phyloP scores from a whole-genome alignment of 768 basidiomycete species.

The Leccinum uliginosum region DNA sequence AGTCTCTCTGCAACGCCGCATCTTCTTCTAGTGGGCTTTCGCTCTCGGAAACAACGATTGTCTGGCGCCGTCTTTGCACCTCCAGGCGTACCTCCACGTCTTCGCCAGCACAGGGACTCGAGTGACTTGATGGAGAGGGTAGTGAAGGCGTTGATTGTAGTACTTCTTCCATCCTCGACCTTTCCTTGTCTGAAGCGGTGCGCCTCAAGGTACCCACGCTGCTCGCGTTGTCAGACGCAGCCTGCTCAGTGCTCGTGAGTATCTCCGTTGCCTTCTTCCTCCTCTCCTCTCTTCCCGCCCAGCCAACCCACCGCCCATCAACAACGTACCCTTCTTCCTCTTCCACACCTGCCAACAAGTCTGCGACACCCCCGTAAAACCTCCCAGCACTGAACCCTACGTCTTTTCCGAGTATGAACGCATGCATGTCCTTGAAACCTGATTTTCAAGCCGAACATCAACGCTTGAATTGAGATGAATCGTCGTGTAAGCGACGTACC shows the following conservation, averaged over 20 bases:
- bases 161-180: conserved; percentile 24
- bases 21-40: neutral
- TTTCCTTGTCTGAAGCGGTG: conserved; percentile 23
- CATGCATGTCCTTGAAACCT: conserved; percentile 76
- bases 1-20: neutral
- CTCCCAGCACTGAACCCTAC: conserved; percentile 90
- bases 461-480: neutral
- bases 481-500: conserved; percentile 1
- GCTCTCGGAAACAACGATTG: neutral
- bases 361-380: conserved; percentile 83
- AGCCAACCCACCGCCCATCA: conserved; percentile 22
- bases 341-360: conserved; percentile 73
- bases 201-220: conserved; percentile 4
- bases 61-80: neutral
- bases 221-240: neutral
- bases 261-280: conserved; percentile 3
- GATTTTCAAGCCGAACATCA: neutral
- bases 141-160: conserved; percentile 11
- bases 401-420: conserved; percentile 81
- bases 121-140: conserved; percentile 1
- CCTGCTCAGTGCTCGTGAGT: conserved; percentile 1
- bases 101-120: conserved; percentile 1
- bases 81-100: neutral
- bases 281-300: conserved; percentile 14
- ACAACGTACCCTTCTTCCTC: conserved; percentile 46